phyloP scores from a whole-genome alignment of 1,284 basidiomycete genomes.

The Somion occarium region DNA sequence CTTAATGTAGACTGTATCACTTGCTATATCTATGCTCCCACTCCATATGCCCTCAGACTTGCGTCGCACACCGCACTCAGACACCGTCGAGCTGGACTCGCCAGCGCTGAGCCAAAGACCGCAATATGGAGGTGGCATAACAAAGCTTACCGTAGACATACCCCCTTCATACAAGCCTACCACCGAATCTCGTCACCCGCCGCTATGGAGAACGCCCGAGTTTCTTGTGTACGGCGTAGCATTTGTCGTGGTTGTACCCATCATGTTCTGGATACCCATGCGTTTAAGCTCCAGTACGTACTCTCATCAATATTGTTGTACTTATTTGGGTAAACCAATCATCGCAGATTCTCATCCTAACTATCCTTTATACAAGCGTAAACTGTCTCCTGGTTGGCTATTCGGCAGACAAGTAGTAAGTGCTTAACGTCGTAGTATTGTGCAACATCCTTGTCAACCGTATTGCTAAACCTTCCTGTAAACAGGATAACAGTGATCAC shows the following conservation, averaged over 20 bases:
- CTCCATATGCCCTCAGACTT: not conserved
- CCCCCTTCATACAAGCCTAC: slow-evolving; percentile 32
- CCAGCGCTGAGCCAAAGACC: slow-evolving; percentile 6
- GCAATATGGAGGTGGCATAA: slow-evolving; percentile 26
- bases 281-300: slow-evolving; percentile 64
- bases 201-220: slow-evolving; percentile 80
- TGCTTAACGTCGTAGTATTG: slow-evolving; percentile 13
- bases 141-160: slow-evolving; percentile 43
- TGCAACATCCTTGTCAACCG: slow-evolving; percentile 3
- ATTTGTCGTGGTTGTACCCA: slow-evolving; percentile 60
- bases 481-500: slow-evolving; percentile 79
- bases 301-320: not conserved
- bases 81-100: not conserved
- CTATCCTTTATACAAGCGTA: slow-evolving; percentile 54
- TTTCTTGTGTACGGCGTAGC: slow-evolving; percentile 77
- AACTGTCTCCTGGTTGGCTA: slow-evolving; percentile 68
- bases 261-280: slow-evolving; percentile 81
- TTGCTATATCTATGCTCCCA: too few species aligned
- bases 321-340: not conserved
- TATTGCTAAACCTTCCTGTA: too few species aligned
- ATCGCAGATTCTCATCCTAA: slow-evolving; percentile 68
- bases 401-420: slow-evolving; percentile 63
- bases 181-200: slow-evolving; percentile 24
- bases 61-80: not conserved
- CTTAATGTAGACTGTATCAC: too few species aligned